Base-by-base conservation (phyloP, 306 rosid genomes). In the Sechiopsis laciniata region DNA sequence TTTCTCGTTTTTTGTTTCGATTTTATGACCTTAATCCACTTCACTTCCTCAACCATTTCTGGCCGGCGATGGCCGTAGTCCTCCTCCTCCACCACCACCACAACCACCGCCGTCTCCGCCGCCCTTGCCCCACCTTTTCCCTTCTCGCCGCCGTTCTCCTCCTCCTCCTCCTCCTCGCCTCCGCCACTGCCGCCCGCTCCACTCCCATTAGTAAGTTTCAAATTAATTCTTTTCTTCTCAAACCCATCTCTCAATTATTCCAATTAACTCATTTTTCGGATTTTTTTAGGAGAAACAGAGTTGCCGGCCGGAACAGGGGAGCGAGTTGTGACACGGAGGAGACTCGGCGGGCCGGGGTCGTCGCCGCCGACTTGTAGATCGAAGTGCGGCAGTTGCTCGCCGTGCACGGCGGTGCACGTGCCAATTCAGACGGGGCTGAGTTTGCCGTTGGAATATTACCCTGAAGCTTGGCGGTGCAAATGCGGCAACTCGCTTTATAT, bases 401-500 rank as follows among this genome's bases (percentile, higher is more conserved):
- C 98, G 0, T 94, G 98, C 71, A 45, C 76, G 21, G 83, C 98
- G 55, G 98, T 94, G 51, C 98, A 86, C 77, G 92, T 90, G 24
- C 87, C 98, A 62, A 84, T 94, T 54, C 95, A 87, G 12, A 96
- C 97, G 7, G 97, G 98, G 51, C 15, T 87, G 66, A 83, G 84
- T 53, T 74, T 82, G 11, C 88, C 97, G 0, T 87, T 90, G 9
- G 98, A 94, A 83, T 94, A 94, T 64, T 94, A 94, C 71, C 98
- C 98, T 0, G 98, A 94, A 88, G 97, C 98, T 26, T 94, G 98
- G 98, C 90, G 98, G 26, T 94, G 98, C 89, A 85, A 89, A 84
- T 94, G 98, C 72, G 92, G 95, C 74, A 85, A 85, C 78, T 82
- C 85, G 83, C 90, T 90, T 78, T 94, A 81, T 57, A 86, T 85